Conservation (phyloP, 805 yeast genomes). For the Candida sphagnicola region DNA sequence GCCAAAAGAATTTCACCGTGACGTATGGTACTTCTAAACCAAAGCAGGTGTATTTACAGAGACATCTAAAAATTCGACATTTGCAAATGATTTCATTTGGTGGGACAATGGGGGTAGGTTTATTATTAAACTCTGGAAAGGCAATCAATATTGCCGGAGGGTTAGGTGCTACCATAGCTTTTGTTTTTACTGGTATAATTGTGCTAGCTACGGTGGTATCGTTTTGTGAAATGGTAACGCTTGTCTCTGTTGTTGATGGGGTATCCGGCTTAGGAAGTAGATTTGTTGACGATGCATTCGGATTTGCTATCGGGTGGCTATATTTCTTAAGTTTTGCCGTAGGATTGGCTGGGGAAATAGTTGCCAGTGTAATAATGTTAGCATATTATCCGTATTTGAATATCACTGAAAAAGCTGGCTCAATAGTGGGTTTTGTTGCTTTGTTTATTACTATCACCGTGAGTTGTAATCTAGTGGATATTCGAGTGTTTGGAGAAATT, state of each 20-base stretch:
- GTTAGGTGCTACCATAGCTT: constrained; percentile 68
- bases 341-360: constrained; percentile 75
- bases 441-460: constrained; percentile 47
- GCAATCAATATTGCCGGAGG: constrained; percentile 76
- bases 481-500: constrained; percentile 69
- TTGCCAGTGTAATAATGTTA: constrained; percentile 75
- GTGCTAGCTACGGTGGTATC: constrained; percentile 69
- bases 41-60: constrained; percentile 33
- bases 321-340: constrained; percentile 72
- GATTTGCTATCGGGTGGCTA: constrained; percentile 68
- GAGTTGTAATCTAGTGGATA: constrained; percentile 59
- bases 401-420: constrained; percentile 43
- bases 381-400: constrained; percentile 58
- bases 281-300: constrained; percentile 75
- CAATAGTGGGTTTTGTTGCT: constrained; percentile 61
- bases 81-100: constrained; percentile 76
- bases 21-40: constrained; percentile 2
- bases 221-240: constrained; percentile 78
- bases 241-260: constrained; percentile 76
- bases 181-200: constrained; percentile 56
- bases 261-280: constrained; percentile 72
- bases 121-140: constrained; percentile 66
- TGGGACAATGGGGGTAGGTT: constrained; percentile 76
- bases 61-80: constrained; percentile 62
- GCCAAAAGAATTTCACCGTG: constrained; percentile 1